Evolutionary conservation across 176 grass and related monocot species (phyloP).

Genomic region (Lolium multiflorum): DNA sequence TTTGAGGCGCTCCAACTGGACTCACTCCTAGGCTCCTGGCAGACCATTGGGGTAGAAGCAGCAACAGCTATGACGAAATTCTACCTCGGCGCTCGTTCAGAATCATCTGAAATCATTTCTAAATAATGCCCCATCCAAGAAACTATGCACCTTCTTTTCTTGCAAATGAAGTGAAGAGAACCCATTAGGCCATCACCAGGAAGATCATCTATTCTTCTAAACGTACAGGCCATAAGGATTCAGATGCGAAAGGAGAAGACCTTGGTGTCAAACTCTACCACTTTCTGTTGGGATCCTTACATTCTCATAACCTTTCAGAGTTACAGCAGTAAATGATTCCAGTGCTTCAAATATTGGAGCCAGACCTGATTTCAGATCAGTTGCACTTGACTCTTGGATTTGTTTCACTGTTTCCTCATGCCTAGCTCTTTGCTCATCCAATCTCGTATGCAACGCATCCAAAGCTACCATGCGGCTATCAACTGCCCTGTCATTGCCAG

Average conservation of each 20-base stretch:
- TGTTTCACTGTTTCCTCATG: constrained; percentile 68
- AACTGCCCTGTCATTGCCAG: constrained; percentile 32
- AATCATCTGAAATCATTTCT: constrained; percentile 32
- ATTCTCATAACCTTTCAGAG: constrained; percentile 70
- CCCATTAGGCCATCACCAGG: not conserved
- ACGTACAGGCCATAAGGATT: constrained; percentile 9
- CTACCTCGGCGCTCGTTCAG: constrained; percentile 8
- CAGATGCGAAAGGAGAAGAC: not conserved
- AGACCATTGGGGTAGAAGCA: constrained; percentile 30
- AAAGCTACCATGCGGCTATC: constrained; percentile 64
- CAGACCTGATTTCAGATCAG: constrained; percentile 74
- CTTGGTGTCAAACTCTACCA: constrained; percentile 24
- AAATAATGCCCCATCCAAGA: not conserved
- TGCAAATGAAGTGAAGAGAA: constrained; percentile 21
- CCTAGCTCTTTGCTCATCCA: constrained; percentile 74
- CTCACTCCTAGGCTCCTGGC: constrained; percentile 11
- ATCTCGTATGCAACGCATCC: constrained; percentile 64
- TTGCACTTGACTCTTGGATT: constrained; percentile 58
- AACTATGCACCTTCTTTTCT: constrained; percentile 5
- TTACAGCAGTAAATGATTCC: constrained; percentile 64
- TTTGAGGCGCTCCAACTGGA: constrained; percentile 33
- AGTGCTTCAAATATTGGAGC: constrained; percentile 79
- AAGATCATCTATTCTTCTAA: constrained; percentile 20
- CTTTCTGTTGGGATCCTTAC: constrained; percentile 53
- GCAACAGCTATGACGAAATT: constrained; percentile 5